Conservation (phyloP, 257 asterid species). For the Lithospermum erythrorhizon region DNA sequence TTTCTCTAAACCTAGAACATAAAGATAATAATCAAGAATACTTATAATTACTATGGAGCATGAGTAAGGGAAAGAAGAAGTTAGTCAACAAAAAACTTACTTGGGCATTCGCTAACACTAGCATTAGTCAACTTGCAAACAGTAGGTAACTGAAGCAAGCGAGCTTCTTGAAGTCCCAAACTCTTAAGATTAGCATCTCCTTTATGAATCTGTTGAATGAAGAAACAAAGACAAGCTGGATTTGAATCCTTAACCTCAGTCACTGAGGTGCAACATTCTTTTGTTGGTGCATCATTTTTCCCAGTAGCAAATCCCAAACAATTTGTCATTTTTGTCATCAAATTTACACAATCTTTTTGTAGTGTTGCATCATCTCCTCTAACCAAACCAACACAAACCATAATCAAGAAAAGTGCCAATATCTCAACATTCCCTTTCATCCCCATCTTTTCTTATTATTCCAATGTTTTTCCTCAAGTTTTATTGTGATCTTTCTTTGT, state of each 20-base stretch:
- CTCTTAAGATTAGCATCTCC: constrained; percentile 41
- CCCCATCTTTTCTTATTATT: not conserved
- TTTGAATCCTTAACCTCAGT: constrained; percentile 34
- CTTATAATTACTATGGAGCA: no score
- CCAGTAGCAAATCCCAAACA: constrained; percentile 64
- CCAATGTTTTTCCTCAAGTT: no score
- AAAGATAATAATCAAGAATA: no score
- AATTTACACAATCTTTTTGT: constrained; percentile 1
- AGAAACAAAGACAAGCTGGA: constrained; percentile 64
- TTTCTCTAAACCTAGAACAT: no score
- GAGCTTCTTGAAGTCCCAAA: constrained; percentile 63
- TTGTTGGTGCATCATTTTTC: constrained; percentile 46
- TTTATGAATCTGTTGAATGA: constrained; percentile 67
- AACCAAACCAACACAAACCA: not conserved
- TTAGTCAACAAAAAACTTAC: constrained; percentile 22
- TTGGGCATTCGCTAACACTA: constrained; percentile 55
- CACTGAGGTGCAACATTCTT: constrained; percentile 60
- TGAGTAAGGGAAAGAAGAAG: no score
- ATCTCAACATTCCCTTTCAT: not conserved
- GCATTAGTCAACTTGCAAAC: constrained; percentile 57
- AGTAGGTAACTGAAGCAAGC: constrained; percentile 72
- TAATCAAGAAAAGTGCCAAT: not conserved
- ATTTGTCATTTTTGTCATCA: constrained; percentile 26
- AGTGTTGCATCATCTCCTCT: constrained; percentile 10
- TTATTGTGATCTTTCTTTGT: no score